Evolutionary conservation across 108 stramenopile species (phyloP), one percentile per base, ranked within the genome.

Genomic region (Parietichytrium sp.): DNA sequence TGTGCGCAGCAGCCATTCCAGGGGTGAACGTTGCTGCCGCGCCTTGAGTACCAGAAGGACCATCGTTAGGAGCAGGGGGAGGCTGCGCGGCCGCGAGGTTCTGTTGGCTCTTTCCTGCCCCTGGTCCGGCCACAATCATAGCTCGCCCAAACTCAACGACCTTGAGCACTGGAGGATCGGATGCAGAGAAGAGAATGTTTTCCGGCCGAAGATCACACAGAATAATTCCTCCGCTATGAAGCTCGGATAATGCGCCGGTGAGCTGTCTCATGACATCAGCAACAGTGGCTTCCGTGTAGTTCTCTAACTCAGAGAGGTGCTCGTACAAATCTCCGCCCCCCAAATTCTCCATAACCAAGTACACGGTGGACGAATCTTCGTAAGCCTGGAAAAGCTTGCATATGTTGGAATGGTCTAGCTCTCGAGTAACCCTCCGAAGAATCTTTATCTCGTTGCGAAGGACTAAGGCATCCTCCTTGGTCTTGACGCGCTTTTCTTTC

Each of bases 311-410:
- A 23, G 55, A 30, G 18, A 72, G 33, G 55, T 72, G 55, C 55
- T 72, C 55, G 16, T 42, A 72, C 13, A 72, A 38, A 18, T 72
- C 55, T 4, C 55, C 55, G 30, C 55, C 55, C 13, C 42, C 55
- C 20, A 72, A 38, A n/a, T 72, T 72, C 42, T 72, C 55, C 15
- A 72, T 0, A 38, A 72, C 55, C 20, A 72, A 38, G 18, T 72
- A 72, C 0, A 72, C 55, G 36, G 42, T 72, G 55, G 33, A 72
- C 4, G 55, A 38, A 38, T 72, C 55, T 18, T 72, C 55, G 55
- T 72, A 72, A 38, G 55, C 55, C 18, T 72, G 55, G 38, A 72
- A 72, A 38, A 72, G 55, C 29, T 72, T 72, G 55, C 55, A 72
- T 8, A 72, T 72, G 55, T 72, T 72, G 20, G 55, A 72, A 38